Base-by-base conservation (phyloP, 805 yeast genomes). In the Yamadazyma olivae region DNA sequence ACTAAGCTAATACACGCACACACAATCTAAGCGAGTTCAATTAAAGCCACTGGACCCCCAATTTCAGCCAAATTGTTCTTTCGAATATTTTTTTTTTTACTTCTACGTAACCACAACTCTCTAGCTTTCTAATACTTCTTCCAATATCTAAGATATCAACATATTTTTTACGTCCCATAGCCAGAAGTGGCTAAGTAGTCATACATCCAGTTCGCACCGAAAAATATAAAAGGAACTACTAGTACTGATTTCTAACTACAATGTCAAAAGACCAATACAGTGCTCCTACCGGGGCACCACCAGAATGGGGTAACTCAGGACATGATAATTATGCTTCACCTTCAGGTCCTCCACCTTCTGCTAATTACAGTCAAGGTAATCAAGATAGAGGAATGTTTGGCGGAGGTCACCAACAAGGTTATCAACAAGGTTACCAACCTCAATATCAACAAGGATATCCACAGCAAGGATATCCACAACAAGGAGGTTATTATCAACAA, bases 401-500 rank as follows among this genome's bases (percentile, higher is more conserved):
- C 21, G 53, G 54, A 20, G 35, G 40, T 8, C 47, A 48, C 13
- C 51, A 48, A 33, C 51, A 48, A 20, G 48, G 51, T 7, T 44
- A 45, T 21, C 58, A 55, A 40, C 57, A 41, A 40, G 46, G 52
- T 18, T 47, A 48, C 14, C 49, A 49, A 32, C 48, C 45, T 23
- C 55, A 48, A 40, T 40, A 40, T 23, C 55, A 44, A 30, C 56
- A 54, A 30, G 28, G 38, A 3, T 34, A 45, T 18, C 48, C 40
- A 9, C 50, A 40, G 25, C 51, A 44, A 31, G 44, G 44, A 19
- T 48, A 48, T 16, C 45, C 41, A 10, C 64, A 49, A 35, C 62
- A 56, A 36, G 57, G 57, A 3, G 64, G 66, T 2, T 63, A 64
- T 40, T 57, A 61, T 40, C 71, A 64, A 40, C 68, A 59, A 36